Conservation (phyloP, 179 eudicot genomes). For the Actinidia polygama region DNA sequence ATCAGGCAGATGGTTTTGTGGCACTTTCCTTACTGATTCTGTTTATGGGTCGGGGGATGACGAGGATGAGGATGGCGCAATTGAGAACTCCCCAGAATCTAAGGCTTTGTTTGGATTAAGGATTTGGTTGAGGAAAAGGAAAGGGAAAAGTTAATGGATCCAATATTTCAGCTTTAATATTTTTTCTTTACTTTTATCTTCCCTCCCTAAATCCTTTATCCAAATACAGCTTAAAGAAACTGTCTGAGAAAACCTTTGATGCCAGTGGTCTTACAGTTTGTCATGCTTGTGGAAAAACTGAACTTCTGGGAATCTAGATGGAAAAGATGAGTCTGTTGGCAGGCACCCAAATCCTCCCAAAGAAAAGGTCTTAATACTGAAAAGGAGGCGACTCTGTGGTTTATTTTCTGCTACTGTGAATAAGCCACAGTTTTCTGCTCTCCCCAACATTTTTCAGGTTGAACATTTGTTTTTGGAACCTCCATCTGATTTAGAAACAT, state of each 20-base stretch:
- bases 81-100: constrained; percentile 35
- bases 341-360: constrained; percentile 41
- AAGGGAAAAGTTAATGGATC: no score
- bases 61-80: constrained; percentile 71
- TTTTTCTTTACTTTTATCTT: no score
- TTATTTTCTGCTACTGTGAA: constrained; percentile 34
- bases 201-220: no score
- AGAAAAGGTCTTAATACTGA: constrained; percentile 41
- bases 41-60: constrained; percentile 89
- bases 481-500: constrained; percentile 73
- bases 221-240: no score
- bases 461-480: constrained; percentile 67
- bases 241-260: constrained; percentile 34
- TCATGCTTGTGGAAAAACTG: constrained; percentile 30
- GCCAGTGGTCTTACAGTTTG: constrained; percentile 32
- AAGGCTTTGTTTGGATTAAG: no score
- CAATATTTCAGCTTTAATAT: no score
- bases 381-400: constrained; percentile 41
- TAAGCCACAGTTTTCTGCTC: constrained; percentile 41
- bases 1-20: constrained; percentile 32
- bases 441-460: constrained; percentile 35
- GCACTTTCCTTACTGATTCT: constrained; percentile 86
- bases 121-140: no score
- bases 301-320: constrained; percentile 25
- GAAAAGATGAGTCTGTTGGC: constrained; percentile 41